A percentile compares a stretch with the other conserved stretches of the same genome.
Evolutionary conservation across 2,329 filamentous ascomycete genomes (phyloP).

Genomic region (Parascedosporium putredinis): DNA sequence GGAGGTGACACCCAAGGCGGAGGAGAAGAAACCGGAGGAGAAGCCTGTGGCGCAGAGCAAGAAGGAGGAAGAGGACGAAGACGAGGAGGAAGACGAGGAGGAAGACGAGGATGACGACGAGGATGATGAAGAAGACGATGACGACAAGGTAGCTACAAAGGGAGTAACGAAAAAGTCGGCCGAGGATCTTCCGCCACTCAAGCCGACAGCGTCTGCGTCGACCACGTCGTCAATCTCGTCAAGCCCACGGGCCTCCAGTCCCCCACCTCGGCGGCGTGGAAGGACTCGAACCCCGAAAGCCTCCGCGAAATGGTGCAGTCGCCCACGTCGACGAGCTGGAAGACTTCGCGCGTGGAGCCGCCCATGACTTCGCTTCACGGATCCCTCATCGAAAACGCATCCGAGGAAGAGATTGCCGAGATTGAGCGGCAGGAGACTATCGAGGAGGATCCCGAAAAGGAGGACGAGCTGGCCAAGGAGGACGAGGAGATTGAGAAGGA

Average conservation of each 20-base stretch:
- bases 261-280: conserved; percentile 19
- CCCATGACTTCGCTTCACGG: conserved; percentile 22
- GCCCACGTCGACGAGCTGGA: conserved; percentile 27
- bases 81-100: conserved; percentile 13
- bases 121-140: conserved; percentile 7
- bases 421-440: conserved; percentile 25
- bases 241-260: conserved; percentile 27
- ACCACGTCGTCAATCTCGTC: not conserved
- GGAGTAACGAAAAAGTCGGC: too few relatives aligned
- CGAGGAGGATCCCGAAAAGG: conserved; percentile 25
- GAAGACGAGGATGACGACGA: conserved; percentile 12
- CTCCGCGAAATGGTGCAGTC: conserved; percentile 26
- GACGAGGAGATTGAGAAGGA: conserved; percentile 14
- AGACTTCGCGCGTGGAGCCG: conserved; percentile 16
- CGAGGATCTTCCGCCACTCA: not conserved
- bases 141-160: conserved; percentile 8
- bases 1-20: conserved; percentile 10
- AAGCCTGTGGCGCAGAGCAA: conserved; percentile 9
- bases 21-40: conserved; percentile 9
- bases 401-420: conserved; percentile 26
- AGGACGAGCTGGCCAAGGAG: conserved; percentile 18
- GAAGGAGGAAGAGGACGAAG: conserved; percentile 9
- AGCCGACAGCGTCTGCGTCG: not conserved
- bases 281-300: conserved; percentile 11
- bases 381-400: conserved; percentile 21